Evolutionary conservation across 805 yeast genomes (phyloP), one percentile per base, ranked within the genome.

Genomic region (Metschnikowia bowlesiae): DNA sequence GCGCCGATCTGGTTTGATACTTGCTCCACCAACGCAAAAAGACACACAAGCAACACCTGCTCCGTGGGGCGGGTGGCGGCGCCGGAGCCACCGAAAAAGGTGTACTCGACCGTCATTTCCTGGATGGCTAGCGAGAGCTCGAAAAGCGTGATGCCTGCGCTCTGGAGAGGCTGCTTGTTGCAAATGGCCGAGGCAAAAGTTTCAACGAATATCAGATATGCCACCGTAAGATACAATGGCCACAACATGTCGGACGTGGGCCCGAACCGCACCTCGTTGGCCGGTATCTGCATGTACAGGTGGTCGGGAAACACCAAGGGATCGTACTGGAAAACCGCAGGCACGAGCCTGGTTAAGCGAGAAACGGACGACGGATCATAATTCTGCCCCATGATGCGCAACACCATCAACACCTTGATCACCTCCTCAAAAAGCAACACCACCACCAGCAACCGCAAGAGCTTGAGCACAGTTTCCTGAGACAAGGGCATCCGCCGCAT

Each of bases 111-210:
- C 62, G 78, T 85, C 50, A 78, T 83, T 57, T 87, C 94, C 59
- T 86, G 91, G 61, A 85, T 85, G 10, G 89, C 87, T 13, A 85
- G 63, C 4, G 92, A 84, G 58, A 82, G 85, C 63, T 87, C 94
- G 65, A 87, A 85, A 34, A 87, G 67, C 0, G 94, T 83, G 54
- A 86, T 70, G 0, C 89, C 89, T 13, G 84, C 78, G 49, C 85
- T 91, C 18, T 80, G 76, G 49, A 76, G 73, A 7, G 89, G 86
- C 39, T 70, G 70, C 37, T 53, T 54, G 8, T 87, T 87, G 49
- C 76, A 74, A 8, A 82, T 73, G 29, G 79, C 80, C 2, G 85
- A 73, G 8, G 82, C 70, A 58, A 85, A 82, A 0, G 89, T 81
- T 64, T 87, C 92, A 13, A 82, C 64, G 47, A 83, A 82, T 60